phyloP scores from a whole-genome alignment of 805 yeast genomes.

The Blastobotrys attinorum region DNA sequence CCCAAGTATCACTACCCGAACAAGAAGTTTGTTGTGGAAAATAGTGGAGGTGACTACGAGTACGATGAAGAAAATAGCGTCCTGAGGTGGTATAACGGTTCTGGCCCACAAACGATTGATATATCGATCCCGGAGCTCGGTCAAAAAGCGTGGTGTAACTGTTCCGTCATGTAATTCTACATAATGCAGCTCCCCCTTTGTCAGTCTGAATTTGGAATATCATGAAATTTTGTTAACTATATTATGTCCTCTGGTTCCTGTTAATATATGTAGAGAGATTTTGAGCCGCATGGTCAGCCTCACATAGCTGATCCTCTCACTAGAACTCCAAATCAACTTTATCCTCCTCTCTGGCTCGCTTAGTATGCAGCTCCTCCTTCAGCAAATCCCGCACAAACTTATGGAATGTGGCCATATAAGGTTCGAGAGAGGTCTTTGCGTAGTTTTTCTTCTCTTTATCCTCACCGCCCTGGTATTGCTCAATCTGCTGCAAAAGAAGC shows the following conservation, averaged over 20 bases:
- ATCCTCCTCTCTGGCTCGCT: constrained; percentile 35
- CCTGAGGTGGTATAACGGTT: constrained; percentile 61
- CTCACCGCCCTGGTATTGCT: constrained; percentile 21
- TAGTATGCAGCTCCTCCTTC: constrained; percentile 42
- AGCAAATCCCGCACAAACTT: constrained; percentile 51
- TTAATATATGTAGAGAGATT: neutral
- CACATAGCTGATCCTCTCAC: too few species aligned
- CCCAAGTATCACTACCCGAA: constrained; percentile 66
- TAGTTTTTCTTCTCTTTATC: constrained; percentile 33
- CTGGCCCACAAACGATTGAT: constrained; percentile 9
- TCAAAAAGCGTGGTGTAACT: neutral
- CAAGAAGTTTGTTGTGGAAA: constrained; percentile 40
- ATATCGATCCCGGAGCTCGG: constrained; percentile 1
- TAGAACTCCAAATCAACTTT: neutral
- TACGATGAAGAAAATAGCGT: constrained; percentile 45
- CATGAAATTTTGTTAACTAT: too few species aligned
- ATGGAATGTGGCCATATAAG: constrained; percentile 60
- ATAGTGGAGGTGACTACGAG: constrained; percentile 50
- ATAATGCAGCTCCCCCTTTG: too few species aligned
- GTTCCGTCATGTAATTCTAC: neutral
- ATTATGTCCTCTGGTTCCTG: too few species aligned
- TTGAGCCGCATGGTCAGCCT: too few species aligned
- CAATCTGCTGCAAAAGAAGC: constrained; percentile 56
- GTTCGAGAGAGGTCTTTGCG: constrained; percentile 62
- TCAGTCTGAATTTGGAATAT: too few species aligned